Evolutionary conservation across 768 basidiomycete genomes (phyloP).

Genomic region (Suillus brevipes): DNA sequence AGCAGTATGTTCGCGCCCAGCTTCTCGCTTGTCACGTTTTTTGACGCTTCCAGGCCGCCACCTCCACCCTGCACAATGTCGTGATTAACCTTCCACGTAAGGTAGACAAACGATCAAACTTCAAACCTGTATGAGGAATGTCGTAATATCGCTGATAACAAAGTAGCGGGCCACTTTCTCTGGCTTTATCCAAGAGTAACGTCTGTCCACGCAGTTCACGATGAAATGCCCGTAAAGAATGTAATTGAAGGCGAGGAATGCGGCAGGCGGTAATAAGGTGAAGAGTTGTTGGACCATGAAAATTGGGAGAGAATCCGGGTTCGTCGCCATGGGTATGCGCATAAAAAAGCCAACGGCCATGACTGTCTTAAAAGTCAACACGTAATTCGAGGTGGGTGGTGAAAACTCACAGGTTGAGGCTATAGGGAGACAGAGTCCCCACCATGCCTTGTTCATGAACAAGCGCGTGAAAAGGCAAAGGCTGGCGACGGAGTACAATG

Average conservation of each 20-base stretch:
- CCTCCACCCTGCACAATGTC: constrained; percentile 21
- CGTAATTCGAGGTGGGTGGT: no score
- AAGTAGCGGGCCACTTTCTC: constrained; percentile 26
- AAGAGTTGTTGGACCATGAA: constrained; percentile 23
- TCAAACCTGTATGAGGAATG: constrained; percentile 29
- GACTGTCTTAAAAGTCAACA: constrained; percentile 9
- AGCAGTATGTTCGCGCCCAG: constrained; percentile 24
- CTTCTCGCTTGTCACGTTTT: neutral
- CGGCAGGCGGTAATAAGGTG: constrained; percentile 27
- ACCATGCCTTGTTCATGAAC: constrained; percentile 26
- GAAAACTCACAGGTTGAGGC: constrained; percentile 22
- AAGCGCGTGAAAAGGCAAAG: constrained; percentile 20
- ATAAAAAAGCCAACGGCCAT: constrained; percentile 22
- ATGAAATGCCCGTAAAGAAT: constrained; percentile 33
- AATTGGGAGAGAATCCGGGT: constrained; percentile 22
- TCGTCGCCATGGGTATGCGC: constrained; percentile 18
- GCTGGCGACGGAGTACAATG: constrained; percentile 20
- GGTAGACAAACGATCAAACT: neutral
- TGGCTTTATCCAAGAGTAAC: constrained; percentile 26
- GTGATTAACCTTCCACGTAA: neutral
- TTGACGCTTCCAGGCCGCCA: constrained; percentile 19
- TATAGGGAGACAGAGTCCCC: constrained; percentile 34
- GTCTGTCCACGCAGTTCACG: constrained; percentile 16
- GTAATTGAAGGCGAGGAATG: constrained; percentile 36
- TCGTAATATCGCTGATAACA: constrained; percentile 28